Evolutionary conservation across 2,329 filamentous ascomycete species (phyloP), one percentile per base, ranked within the genome.

Genomic region (Fusarium equiseti): DNA sequence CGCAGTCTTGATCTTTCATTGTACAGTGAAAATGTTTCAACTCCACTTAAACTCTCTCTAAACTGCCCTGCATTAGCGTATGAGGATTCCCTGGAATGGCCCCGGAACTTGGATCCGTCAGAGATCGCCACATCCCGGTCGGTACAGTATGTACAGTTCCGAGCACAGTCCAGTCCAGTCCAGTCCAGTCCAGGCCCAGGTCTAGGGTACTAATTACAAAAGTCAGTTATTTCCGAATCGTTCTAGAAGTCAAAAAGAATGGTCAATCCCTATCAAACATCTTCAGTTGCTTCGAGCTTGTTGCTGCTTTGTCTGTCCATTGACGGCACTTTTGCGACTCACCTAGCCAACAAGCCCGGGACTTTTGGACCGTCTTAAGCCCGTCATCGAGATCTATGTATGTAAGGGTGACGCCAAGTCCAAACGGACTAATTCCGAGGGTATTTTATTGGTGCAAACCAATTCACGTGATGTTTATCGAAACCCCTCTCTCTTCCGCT

Each of bases 21-120:
- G 15, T 13, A 13, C 6, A 18, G 26, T 16, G 31, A 60, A 66
- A 66, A 56, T 56, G 62, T 67, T 66, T 67, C 63, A 46, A 62
- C 49, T 56, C 55, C 63, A 66, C 63, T 27, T 40, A 42, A 55
- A 27, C 10, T 46, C 42, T 9, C 43, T 62, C 31, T 46, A 20
- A 24, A 31, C 16, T 50, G 56, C 44, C 63, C 38, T 67, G 55
- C 55, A 55, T 66, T 66, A 66, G 63, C 49, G 63, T 5, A n/a
- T 24, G 6, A 35, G 48, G 16, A 11, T 18, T 11, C 35, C 35
- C 35, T 44, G 20, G 42, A 24, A 35, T n/a, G 5, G 13, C 5
- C n/a, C 40, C 40, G 18, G 38, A 54, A 35, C 35, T 53, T 44
- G 29, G 27, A 50, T 38, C 32, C 29, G 27, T 22, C 38, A 29